Evolutionary conservation across 192 early-diverging fungal genomes (phyloP).

Genomic region (Linnemannia elongata): DNA sequence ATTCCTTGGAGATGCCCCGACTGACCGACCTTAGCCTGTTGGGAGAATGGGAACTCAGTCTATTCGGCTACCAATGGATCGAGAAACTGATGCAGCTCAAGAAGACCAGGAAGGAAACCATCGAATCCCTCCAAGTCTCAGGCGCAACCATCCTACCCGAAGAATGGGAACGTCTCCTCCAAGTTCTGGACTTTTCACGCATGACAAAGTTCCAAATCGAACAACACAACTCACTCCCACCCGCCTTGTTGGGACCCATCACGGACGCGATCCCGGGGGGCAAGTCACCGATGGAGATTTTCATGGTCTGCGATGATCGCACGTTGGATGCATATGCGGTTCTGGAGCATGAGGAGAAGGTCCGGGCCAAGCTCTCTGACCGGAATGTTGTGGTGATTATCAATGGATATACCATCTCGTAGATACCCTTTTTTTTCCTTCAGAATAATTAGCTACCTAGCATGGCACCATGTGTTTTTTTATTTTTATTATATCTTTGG

Average conservation of each 20-base stretch:
- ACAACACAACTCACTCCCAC: background rate
- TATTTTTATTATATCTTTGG: too few relatives aligned
- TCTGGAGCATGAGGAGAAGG: background rate
- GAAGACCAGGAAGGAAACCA: background rate
- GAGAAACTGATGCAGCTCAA: constrained; percentile 8
- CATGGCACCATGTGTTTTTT: too few relatives aligned
- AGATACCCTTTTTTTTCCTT: background rate
- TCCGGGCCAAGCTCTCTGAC: background rate
- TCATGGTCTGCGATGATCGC: background rate
- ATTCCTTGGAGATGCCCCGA: background rate
- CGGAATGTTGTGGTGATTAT: background rate
- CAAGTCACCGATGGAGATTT: background rate
- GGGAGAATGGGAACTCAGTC: background rate
- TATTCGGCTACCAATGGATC: constrained; percentile 16
- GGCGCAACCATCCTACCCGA: background rate
- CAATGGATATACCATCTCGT: constrained; percentile 24
- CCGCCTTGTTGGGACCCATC: background rate
- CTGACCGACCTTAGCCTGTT: background rate
- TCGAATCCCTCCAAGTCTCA: background rate
- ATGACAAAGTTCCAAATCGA: background rate
- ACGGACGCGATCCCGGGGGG: background rate
- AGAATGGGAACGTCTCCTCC: background rate
- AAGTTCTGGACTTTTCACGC: background rate
- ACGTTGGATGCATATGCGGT: background rate
- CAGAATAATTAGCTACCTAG: too few relatives aligned